Conservation (phyloP, 805 yeast species). For the Candida boidinii region DNA sequence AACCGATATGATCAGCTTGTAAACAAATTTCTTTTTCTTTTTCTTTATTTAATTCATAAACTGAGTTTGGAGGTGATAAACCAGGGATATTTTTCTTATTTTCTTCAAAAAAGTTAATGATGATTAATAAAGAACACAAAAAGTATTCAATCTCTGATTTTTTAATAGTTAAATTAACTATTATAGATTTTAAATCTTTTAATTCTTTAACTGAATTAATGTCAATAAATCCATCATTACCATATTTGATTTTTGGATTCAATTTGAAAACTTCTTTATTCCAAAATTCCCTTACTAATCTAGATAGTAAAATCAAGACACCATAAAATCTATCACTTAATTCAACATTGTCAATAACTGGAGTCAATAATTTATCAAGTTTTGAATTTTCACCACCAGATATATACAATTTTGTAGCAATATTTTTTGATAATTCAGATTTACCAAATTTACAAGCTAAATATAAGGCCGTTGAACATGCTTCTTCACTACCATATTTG, state of each 20-base stretch:
- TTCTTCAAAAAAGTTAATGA: slow-evolving; percentile 61
- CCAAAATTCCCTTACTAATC: slow-evolving; percentile 81
- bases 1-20: slow-evolving; percentile 88
- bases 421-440: slow-evolving; percentile 37
- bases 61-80: slow-evolving; percentile 45
- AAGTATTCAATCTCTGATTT: slow-evolving; percentile 56
- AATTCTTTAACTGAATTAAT: slow-evolving; percentile 34
- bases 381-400: slow-evolving; percentile 47
- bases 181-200: slow-evolving; percentile 25
- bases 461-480: slow-evolving; percentile 81
- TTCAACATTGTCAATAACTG: slow-evolving; percentile 64
- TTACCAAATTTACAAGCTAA: slow-evolving; percentile 70
- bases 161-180: slow-evolving; percentile 35
- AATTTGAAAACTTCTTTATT: slow-evolving; percentile 51
- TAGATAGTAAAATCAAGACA: slow-evolving; percentile 64
- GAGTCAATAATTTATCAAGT: slow-evolving; percentile 24
- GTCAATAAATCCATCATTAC: slow-evolving; percentile 26
- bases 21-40: slow-evolving; percentile 50
- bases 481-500: slow-evolving; percentile 81
- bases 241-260: slow-evolving; percentile 23
- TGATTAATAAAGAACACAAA: slow-evolving; percentile 60
- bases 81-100: slow-evolving; percentile 58
- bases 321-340: slow-evolving; percentile 91
- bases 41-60: slow-evolving; percentile 38
- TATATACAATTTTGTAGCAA: slow-evolving; percentile 42